Evolutionary conservation across 1,139 yeast species (phyloP), one percentile per base, ranked within the genome.

Genomic region (Eremothecium cymbalariae): DNA sequence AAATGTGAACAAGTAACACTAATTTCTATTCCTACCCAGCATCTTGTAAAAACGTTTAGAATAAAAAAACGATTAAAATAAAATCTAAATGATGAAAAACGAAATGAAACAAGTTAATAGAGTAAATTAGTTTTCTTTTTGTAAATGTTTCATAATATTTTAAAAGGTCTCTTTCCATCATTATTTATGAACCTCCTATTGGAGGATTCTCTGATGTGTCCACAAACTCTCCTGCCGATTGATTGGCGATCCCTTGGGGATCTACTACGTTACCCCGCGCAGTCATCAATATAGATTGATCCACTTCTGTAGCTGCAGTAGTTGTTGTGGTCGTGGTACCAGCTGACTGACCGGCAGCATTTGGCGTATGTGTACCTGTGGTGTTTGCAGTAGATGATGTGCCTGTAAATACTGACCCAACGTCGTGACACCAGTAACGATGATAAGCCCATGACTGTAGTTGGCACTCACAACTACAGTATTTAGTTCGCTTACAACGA

Each of bases 381-480:
- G 35, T 45, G 16, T 36, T 39, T 8, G 42, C 38, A 9, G 43
- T 34, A 7, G 46, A 32, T 20, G 31, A 36, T n/a, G 38, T 27
- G 14, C 48, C 46, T 8, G 47, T 33, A 6, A 36, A 37, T 8
- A 31, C 32, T 9, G 35, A 40, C 4, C 45, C 42, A 8, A 48
- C 55, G 40, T 53, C 59, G 29, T 53, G 55, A 58, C 98, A 90
- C 98, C 98, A 90, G 55, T 85, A 84, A 44, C 94, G 72, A 62
- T 90, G 98, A 53, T 80, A 82, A 15, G 73, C 72, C 98, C 98
- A 90, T 1, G 96, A 94, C 44, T 71, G 72, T 55, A 85, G 70
- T 60, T 90, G 98, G 57, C 98, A 90, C 36, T 80, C 88, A 46
- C 90, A 73, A 11, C 94, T 79, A 55, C 98, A 90, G 57, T 90